Percentiles rank a stretch among this genome's conserved stretches.
phyloP scores from a whole-genome alignment of 2,329 filamentous ascomycete species.

The Aspergillus flavus region DNA sequence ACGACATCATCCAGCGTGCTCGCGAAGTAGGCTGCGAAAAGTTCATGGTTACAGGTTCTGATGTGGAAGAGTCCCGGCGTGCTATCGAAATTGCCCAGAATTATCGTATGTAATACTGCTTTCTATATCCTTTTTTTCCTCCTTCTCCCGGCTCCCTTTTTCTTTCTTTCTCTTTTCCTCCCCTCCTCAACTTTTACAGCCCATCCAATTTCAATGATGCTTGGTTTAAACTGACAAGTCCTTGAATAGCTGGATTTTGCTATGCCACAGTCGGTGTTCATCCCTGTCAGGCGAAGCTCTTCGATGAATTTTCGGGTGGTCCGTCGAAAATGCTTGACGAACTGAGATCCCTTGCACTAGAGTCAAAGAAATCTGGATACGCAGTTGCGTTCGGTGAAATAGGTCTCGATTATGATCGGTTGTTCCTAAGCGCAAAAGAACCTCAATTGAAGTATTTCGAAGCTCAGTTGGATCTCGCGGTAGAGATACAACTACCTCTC shows the following conservation, averaged over 20 bases:
- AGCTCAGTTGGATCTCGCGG: slow-evolving; percentile 76
- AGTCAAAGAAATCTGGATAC: slow-evolving; percentile 60
- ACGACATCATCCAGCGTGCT: slow-evolving; percentile 76
- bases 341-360: slow-evolving; percentile 66
- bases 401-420: slow-evolving; percentile 91
- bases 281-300: slow-evolving; percentile 81
- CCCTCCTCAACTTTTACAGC: background rate
- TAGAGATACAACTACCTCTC: slow-evolving; percentile 76
- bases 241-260: slow-evolving; percentile 68
- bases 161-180: too few relatives aligned
- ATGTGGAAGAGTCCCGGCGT: slow-evolving; percentile 74
- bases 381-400: slow-evolving; percentile 90
- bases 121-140: background rate
- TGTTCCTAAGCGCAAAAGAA: slow-evolving; percentile 77
- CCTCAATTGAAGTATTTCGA: slow-evolving; percentile 85
- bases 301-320: slow-evolving; percentile 61
- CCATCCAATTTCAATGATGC: background rate
- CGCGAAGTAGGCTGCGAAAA: slow-evolving; percentile 79
- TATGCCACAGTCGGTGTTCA: slow-evolving; percentile 94
- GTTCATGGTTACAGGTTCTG: slow-evolving; percentile 91
- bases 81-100: slow-evolving; percentile 73
- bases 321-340: slow-evolving; percentile 52
- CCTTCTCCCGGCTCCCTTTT: too few relatives aligned
- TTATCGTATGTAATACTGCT: slow-evolving; percentile 63
- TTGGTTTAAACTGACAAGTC: slow-evolving; percentile 11